These are phyloP conservation scores for Durio zibethinus DNA, from an alignment of 345 rosid species.

Conservation along the genomic window DNA sequence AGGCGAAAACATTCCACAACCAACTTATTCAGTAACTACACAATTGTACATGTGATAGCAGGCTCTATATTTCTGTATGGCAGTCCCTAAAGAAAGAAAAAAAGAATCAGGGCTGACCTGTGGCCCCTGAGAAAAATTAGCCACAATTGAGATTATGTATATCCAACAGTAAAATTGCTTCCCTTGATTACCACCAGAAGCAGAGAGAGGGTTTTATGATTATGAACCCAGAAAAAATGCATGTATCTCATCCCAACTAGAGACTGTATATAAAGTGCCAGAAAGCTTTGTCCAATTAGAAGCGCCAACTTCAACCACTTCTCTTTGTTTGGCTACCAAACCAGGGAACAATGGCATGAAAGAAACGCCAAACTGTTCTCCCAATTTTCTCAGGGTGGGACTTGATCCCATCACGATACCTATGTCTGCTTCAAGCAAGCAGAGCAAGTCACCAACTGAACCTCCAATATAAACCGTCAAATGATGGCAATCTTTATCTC, in stretches of 20 bases:
- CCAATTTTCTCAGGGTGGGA: conserved; percentile 44
- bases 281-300: background rate
- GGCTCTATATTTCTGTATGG: conserved; percentile 2
- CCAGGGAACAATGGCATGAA: conserved; percentile 50
- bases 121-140: conserved; percentile 12
- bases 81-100: background rate
- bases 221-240: conserved; percentile 21
- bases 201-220: background rate
- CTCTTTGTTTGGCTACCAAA: conserved; percentile 21
- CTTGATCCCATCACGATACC: conserved; percentile 56
- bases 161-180: background rate
- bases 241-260: conserved; percentile 23
- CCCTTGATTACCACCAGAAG: background rate
- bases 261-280: conserved; percentile 15
- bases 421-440: conserved; percentile 53
- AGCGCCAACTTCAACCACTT: background rate
- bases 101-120: conserved; percentile 14
- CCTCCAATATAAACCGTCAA: conserved; percentile 52
- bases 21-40: background rate
- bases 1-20: background rate
- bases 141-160: conserved; percentile 3
- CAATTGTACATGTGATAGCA: background rate
- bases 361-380: conserved; percentile 44
- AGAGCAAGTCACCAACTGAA: conserved; percentile 46
- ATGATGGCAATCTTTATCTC: conserved; percentile 20